Percentiles rank a stretch among this genome's conserved stretches.
phyloP scores from a whole-genome alignment of 352 stramenopile genomes.

The Plasmopara muralis region DNA sequence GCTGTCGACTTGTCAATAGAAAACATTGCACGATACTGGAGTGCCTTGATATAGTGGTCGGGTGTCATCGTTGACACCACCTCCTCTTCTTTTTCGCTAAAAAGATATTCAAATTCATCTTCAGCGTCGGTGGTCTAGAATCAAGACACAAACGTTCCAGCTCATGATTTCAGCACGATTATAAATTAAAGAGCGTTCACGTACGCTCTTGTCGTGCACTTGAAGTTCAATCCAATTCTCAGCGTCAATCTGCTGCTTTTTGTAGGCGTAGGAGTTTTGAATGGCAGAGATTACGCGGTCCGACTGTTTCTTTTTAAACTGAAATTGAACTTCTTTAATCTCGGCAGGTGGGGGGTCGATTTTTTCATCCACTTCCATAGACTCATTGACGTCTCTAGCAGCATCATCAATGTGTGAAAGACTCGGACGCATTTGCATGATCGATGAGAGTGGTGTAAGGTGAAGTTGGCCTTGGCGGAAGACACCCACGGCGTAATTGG shows the following conservation, averaged over 20 bases:
- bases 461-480: slow-evolving; percentile 79
- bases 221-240: slow-evolving; percentile 73
- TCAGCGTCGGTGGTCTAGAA: slow-evolving; percentile 33
- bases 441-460: slow-evolving; percentile 52
- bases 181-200: slow-evolving; percentile 5
- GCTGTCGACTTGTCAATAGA: slow-evolving; percentile 20
- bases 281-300: slow-evolving; percentile 69
- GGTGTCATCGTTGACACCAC: slow-evolving; percentile 61
- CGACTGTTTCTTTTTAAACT: slow-evolving; percentile 85
- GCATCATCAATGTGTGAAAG: slow-evolving; percentile 73
- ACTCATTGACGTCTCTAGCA: slow-evolving; percentile 59
- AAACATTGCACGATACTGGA: slow-evolving; percentile 54
- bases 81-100: slow-evolving; percentile 76
- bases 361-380: slow-evolving; percentile 51
- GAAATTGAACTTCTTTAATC: slow-evolving; percentile 79
- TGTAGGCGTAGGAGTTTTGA: slow-evolving; percentile 81
- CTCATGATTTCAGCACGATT: no score
- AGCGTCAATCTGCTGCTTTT: slow-evolving; percentile 74
- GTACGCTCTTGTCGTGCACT: slow-evolving; percentile 63
- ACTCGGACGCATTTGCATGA: slow-evolving; percentile 82
- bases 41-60: slow-evolving; percentile 62
- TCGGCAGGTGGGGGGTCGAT: slow-evolving; percentile 39
- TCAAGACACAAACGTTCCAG: background rate
- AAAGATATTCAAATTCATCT: slow-evolving; percentile 77
- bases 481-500: slow-evolving; percentile 73